These are phyloP conservation scores for Puya raimondii DNA, from an alignment of 176 grass and related monocot species.

Conservation along the genomic window DNA sequence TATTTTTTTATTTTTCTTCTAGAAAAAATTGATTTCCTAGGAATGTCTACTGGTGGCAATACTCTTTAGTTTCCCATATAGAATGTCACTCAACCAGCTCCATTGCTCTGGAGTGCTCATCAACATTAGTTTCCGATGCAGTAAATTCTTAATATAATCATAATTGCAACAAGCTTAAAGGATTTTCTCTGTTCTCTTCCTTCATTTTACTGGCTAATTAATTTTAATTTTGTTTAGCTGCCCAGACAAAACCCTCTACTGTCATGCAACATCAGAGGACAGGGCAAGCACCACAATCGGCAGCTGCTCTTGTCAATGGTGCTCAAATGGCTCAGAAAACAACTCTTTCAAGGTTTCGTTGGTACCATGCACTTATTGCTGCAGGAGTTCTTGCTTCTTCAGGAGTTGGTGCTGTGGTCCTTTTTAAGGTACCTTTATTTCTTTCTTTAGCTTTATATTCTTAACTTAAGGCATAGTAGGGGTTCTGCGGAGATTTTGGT, in stretches of 20 bases:
- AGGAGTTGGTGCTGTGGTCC: constrained; percentile 51
- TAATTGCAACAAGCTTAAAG: neutral
- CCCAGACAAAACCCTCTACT: constrained; percentile 32
- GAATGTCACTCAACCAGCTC: neutral
- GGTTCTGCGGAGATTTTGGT: no score
- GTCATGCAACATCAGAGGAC: constrained; percentile 23
- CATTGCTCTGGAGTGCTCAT: neutral
- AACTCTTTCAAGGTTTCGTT: constrained; percentile 33
- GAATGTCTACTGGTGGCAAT: neutral
- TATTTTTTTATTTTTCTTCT: no score
- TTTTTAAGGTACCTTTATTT: constrained; percentile 48
- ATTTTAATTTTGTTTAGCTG: constrained; percentile 34
- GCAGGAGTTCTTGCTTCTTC: constrained; percentile 59
- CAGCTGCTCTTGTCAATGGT: constrained; percentile 14
- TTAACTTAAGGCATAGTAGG: neutral
- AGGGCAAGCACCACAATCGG: constrained; percentile 23
- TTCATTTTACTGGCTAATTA: constrained; percentile 18
- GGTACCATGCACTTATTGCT: constrained; percentile 62
- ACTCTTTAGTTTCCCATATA: neutral
- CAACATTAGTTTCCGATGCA: neutral
- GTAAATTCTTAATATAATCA: neutral
- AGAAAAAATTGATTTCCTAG: neutral
- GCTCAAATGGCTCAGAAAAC: constrained; percentile 17
- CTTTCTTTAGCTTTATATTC: neutral
- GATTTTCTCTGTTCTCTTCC: constrained; percentile 9